Evolutionary conservation across 208 protist species (phyloP).

Genomic region (Trypanosomatidae sp.): DNA sequence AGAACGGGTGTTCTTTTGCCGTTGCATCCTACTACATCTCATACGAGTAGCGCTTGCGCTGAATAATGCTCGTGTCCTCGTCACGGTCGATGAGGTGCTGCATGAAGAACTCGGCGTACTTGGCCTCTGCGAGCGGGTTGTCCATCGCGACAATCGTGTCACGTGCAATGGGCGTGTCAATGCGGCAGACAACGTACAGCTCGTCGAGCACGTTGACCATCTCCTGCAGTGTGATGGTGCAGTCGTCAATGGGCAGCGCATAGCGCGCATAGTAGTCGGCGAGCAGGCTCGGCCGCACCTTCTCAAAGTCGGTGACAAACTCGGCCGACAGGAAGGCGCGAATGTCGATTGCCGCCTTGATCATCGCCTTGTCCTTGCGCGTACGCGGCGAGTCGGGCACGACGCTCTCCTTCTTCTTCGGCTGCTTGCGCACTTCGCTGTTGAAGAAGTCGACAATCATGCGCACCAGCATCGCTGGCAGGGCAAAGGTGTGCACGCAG

Average conservation of each 20-base stretch:
- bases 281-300: conserved; percentile 26
- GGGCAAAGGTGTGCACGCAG: conserved; percentile 29
- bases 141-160: conserved; percentile 29
- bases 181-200: conserved; percentile 41
- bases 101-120: conserved; percentile 10
- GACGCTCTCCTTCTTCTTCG: conserved; percentile 31
- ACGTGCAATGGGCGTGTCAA: conserved; percentile 27
- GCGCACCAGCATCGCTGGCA: conserved; percentile 35
- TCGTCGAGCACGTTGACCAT: conserved; percentile 77
- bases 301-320: conserved; percentile 50
- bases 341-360: conserved; percentile 40
- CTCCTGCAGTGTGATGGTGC: conserved; percentile 74
- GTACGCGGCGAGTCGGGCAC: conserved; percentile 43
- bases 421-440: conserved; percentile 24
- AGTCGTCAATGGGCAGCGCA: conserved; percentile 52
- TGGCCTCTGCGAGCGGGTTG: conserved; percentile 7
- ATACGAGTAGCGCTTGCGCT: not conserved
- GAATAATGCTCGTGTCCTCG: conserved; percentile 8
- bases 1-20: not conserved
- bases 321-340: conserved; percentile 26
- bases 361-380: conserved; percentile 41
- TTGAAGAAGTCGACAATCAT: conserved; percentile 58
- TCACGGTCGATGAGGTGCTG: conserved; percentile 15
- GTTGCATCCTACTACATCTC: not conserved
- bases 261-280: conserved; percentile 46